Evolutionary conservation across 306 rosid genomes (phyloP).

Genomic region (Malus sieversii): DNA sequence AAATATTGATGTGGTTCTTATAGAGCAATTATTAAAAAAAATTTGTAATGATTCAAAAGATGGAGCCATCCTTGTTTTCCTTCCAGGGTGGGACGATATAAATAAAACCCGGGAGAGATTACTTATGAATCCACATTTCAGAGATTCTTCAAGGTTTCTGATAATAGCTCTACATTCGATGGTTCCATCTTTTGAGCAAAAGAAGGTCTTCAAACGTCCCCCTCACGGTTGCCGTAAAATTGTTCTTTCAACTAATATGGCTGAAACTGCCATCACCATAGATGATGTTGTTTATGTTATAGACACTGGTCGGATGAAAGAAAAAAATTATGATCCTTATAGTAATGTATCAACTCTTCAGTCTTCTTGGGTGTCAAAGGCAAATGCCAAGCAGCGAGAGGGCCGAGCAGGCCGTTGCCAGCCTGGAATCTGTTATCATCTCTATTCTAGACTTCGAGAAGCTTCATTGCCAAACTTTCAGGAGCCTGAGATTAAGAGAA

Average conservation of each 20-base stretch:
- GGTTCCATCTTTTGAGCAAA: constrained; percentile 76
- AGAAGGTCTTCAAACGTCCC: constrained; percentile 58
- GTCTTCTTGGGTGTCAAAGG: constrained; percentile 95
- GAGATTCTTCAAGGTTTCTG: constrained; percentile 35
- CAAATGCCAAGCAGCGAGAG: constrained; percentile 91
- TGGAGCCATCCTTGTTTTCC: constrained; percentile 91
- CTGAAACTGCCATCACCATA: constrained; percentile 92
- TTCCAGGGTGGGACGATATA: constrained; percentile 98
- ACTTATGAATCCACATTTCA: constrained; percentile 47
- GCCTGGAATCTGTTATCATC: constrained; percentile 93
- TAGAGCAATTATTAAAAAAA: constrained; percentile 62
- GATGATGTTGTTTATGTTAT: constrained; percentile 92
- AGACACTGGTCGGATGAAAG: constrained; percentile 87
- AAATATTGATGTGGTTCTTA: constrained; percentile 54
- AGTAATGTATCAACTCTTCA: constrained; percentile 80
- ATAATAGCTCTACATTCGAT: constrained; percentile 75
- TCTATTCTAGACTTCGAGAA: constrained; percentile 60
- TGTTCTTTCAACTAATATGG: constrained; percentile 86
- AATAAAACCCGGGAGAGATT: constrained; percentile 60
- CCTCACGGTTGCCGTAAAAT: constrained; percentile 79
- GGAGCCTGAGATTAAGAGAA: constrained; percentile 90
- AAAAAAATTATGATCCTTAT: constrained; percentile 87
- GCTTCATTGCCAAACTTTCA: constrained; percentile 68
- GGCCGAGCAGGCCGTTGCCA: constrained; percentile 99
- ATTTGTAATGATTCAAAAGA: constrained; percentile 70